Evolutionary conservation across 1,284 basidiomycete genomes (phyloP).

Genomic region (Ustilago lituana): DNA sequence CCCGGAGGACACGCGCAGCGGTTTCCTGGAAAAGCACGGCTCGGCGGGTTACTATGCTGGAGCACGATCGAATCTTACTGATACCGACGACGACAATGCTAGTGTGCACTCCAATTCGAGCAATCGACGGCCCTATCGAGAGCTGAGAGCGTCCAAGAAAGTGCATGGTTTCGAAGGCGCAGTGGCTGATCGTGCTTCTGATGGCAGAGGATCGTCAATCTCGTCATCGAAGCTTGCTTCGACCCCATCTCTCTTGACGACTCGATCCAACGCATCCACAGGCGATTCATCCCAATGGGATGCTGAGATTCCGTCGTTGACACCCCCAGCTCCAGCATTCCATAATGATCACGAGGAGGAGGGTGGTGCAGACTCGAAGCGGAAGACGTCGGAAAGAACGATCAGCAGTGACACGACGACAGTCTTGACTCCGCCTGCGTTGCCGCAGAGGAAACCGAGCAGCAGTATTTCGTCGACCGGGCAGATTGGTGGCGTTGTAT

Average conservation of each 20-base stretch:
- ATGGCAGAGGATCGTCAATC: slow-evolving; percentile 5
- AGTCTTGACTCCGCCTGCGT: slow-evolving; percentile 2
- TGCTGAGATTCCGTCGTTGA: slow-evolving; percentile 37
- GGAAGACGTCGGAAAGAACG: slow-evolving; percentile 18
- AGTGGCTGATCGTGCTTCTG: slow-evolving; percentile 4
- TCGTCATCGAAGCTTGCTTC: slow-evolving; percentile 19
- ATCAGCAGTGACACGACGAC: slow-evolving; percentile 13
- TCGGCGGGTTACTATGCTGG: slow-evolving; percentile 8
- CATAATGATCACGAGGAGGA: slow-evolving; percentile 25
- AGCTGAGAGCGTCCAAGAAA: slow-evolving; percentile 36
- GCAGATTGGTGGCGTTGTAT: slow-evolving; percentile 25
- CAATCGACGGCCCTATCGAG: slow-evolving; percentile 37
- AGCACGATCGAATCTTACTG: slow-evolving; percentile 23
- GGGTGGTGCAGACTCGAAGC: slow-evolving; percentile 14
- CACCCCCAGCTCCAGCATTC: slow-evolving; percentile 45
- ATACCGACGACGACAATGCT: slow-evolving; percentile 44
- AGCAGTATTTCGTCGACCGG: slow-evolving; percentile 41
- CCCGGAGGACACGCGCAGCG: slow-evolving; percentile 29
- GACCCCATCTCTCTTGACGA: slow-evolving; percentile 1
- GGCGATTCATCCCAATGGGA: slow-evolving; percentile 34
- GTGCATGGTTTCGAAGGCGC: slow-evolving; percentile 32
- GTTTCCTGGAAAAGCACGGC: slow-evolving; percentile 9
- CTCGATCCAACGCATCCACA: slow-evolving; percentile 3
- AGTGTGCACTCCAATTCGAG: slow-evolving; percentile 45
- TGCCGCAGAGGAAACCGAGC: slow-evolving; percentile 26